phyloP scores from a whole-genome alignment of 768 basidiomycete genomes.

The Galerina sulciceps region DNA sequence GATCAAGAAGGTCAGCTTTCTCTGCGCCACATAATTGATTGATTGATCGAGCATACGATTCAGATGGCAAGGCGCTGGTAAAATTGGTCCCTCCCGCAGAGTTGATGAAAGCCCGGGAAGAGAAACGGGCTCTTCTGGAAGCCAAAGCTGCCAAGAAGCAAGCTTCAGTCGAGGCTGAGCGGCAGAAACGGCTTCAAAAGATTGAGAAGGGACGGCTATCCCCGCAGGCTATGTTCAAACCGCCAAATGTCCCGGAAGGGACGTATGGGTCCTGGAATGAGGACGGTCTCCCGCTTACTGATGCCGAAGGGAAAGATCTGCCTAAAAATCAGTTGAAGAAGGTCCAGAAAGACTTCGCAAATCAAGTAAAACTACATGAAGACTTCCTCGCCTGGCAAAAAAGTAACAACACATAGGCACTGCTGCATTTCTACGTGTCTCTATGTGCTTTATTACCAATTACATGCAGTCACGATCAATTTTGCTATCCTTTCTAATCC shows the following conservation, averaged over 20 bases:
- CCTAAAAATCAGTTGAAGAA: constrained; percentile 84
- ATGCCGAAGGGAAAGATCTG: constrained; percentile 81
- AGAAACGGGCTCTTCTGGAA: constrained; percentile 76
- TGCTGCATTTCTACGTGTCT: neutral
- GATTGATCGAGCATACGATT: neutral
- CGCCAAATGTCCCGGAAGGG: constrained; percentile 74
- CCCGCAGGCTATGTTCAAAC: constrained; percentile 82
- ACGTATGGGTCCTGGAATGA: constrained; percentile 87
- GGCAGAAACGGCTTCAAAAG: constrained; percentile 70
- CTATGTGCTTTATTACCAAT: constrained; percentile 52
- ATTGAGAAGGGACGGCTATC: constrained; percentile 84
- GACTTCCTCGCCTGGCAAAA: constrained; percentile 65
- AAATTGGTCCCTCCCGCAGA: constrained; percentile 87
- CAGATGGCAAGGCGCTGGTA: constrained; percentile 94
- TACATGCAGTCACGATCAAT: constrained; percentile 63
- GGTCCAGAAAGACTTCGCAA: constrained; percentile 69
- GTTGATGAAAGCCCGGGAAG: constrained; percentile 84
- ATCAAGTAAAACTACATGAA: constrained; percentile 80
- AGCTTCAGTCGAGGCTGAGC: constrained; percentile 64
- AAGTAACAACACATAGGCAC: constrained; percentile 1
- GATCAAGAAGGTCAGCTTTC: constrained; percentile 83
- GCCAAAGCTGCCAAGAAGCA: constrained; percentile 84
- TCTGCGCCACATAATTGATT: neutral
- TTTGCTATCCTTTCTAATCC: constrained; percentile 77
- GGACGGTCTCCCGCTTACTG: constrained; percentile 82